These are phyloP conservation scores for Parietichytrium sp. DNA, from an alignment of 108 stramenopile species.

Conservation along the genomic window DNA sequence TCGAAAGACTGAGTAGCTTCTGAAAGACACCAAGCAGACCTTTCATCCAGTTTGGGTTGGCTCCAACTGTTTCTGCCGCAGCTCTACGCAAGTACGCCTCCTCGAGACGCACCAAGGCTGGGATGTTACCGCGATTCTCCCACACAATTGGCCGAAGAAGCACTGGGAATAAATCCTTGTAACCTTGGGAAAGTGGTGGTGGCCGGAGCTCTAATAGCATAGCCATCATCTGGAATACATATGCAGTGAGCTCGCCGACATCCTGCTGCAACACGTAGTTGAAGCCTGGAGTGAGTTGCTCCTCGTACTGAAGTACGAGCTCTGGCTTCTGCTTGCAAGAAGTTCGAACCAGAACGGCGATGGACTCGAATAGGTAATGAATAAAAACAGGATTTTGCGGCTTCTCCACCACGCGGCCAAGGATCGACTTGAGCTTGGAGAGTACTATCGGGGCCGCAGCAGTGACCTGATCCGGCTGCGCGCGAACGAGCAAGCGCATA, in stretches of 20 bases:
- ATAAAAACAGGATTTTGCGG: constrained; percentile 94
- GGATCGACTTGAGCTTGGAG: constrained; percentile 70
- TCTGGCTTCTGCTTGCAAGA: constrained; percentile 73
- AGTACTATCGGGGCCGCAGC: constrained; percentile 68
- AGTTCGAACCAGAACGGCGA: constrained; percentile 80
- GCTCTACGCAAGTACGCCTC: constrained; percentile 81
- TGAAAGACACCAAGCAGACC: constrained; percentile 78
- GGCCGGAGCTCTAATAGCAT: constrained; percentile 76
- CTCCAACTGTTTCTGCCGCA: constrained; percentile 62
- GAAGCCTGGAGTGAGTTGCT: constrained; percentile 84
- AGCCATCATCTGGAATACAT: constrained; percentile 95
- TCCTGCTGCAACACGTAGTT: constrained; percentile 86
- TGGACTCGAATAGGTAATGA: constrained; percentile 92
- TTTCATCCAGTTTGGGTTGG: constrained; percentile 57
- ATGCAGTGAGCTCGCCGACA: constrained; percentile 86
- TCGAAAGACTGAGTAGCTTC: constrained; percentile 66
- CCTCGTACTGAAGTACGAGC: constrained; percentile 69
- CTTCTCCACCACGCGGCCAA: constrained; percentile 83
- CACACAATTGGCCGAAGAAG: constrained; percentile 79
- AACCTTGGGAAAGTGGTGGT: constrained; percentile 55
- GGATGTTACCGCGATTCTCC: constrained; percentile 88
- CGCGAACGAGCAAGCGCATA: constrained; percentile 78
- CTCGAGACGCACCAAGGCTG: constrained; percentile 81
- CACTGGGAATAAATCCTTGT: constrained; percentile 75
- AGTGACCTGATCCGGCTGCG: constrained; percentile 76